Evolutionary conservation across 139 green algal genomes (phyloP).

Genomic region (Auxenochlorella protothecoides): DNA sequence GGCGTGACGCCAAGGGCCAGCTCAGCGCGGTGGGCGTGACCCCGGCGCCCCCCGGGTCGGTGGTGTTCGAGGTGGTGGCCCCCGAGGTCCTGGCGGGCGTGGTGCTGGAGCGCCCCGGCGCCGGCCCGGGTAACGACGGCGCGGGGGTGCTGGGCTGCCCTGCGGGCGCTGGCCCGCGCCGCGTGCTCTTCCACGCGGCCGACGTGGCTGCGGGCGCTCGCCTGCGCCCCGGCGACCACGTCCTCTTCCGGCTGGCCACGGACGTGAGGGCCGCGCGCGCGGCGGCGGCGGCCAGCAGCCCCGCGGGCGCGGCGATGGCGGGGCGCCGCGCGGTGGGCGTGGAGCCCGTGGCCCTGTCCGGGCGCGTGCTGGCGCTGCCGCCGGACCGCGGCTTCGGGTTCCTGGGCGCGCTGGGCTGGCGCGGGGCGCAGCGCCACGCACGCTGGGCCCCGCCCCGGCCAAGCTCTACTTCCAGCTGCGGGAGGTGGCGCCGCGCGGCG

Average conservation of each 20-base stretch:
- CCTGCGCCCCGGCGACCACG: slow-evolving; percentile 22
- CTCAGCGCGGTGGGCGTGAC: slow-evolving; percentile 20
- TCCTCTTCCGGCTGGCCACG: slow-evolving; percentile 28
- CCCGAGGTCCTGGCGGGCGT: slow-evolving; percentile 16
- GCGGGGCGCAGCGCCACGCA: not conserved
- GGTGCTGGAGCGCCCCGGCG: slow-evolving; percentile 20
- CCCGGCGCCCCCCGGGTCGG: slow-evolving; percentile 16
- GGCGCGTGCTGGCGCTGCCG: slow-evolving; percentile 5
- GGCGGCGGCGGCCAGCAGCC: slow-evolving; percentile 10
- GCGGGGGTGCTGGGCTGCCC: not conserved
- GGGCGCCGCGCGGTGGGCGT: slow-evolving; percentile 32
- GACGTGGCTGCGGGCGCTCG: slow-evolving; percentile 8
- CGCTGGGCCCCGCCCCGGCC: not conserved
- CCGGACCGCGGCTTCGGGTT: not conserved
- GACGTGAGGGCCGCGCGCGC: slow-evolving; percentile 23
- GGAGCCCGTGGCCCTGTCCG: slow-evolving; percentile 2
- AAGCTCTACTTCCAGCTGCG: not conserved
- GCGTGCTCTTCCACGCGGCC: not conserved
- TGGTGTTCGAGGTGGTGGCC: slow-evolving; percentile 28
- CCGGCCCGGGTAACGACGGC: slow-evolving; percentile 1
- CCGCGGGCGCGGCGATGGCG: slow-evolving; percentile 3
- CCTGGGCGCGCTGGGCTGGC: not conserved
- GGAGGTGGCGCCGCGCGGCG: slow-evolving; percentile 3
- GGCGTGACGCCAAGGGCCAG: slow-evolving; percentile 18
- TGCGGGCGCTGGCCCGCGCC: not conserved